A percentile compares a stretch with the other conserved stretches of the same genome.
These are phyloP conservation scores for Penicillium sclerotigenum DNA, from an alignment of 2,329 filamentous ascomycete genomes.

Conservation along the genomic window DNA sequence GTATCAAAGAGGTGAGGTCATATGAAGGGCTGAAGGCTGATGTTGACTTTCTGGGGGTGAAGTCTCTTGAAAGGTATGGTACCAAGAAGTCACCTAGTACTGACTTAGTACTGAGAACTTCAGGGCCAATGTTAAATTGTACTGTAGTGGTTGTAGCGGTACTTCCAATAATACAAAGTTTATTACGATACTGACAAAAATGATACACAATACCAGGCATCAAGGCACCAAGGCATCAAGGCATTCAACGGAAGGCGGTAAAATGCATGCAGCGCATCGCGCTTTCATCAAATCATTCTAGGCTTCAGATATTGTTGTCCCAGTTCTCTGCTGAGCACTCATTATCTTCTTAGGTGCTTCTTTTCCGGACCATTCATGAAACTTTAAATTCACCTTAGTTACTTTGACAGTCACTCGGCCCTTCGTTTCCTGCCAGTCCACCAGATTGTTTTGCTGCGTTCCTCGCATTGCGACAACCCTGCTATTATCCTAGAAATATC, in stretches of 20 bases:
- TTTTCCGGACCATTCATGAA: neutral
- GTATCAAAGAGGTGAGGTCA: slow-evolving; percentile 19
- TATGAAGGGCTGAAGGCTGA: neutral
- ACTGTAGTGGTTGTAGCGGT: neutral
- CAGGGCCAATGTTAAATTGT: neutral
- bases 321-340: neutral
- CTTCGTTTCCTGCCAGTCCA: neutral
- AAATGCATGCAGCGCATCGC: slow-evolving; percentile 19
- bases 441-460: neutral
- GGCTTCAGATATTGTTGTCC: slow-evolving; percentile 7
- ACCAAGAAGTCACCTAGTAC: neutral
- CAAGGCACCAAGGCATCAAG: slow-evolving; percentile 22
- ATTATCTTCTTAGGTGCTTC: neutral
- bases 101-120: too few species aligned
- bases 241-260: slow-evolving; percentile 1
- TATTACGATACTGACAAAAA: neutral
- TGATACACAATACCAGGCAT: slow-evolving; percentile 11
- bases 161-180: neutral
- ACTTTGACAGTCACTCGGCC: neutral
- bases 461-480: slow-evolving; percentile 11
- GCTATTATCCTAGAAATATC: neutral
- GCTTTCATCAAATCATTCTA: slow-evolving; percentile 17
- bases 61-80: neutral
- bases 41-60: neutral
- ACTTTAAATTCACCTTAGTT: neutral